Percentiles rank a stretch among this genome's conserved stretches.
These are phyloP conservation scores for Candida sp. DNA, from an alignment of 1,139 yeast genomes.

Conservation along the genomic window DNA sequence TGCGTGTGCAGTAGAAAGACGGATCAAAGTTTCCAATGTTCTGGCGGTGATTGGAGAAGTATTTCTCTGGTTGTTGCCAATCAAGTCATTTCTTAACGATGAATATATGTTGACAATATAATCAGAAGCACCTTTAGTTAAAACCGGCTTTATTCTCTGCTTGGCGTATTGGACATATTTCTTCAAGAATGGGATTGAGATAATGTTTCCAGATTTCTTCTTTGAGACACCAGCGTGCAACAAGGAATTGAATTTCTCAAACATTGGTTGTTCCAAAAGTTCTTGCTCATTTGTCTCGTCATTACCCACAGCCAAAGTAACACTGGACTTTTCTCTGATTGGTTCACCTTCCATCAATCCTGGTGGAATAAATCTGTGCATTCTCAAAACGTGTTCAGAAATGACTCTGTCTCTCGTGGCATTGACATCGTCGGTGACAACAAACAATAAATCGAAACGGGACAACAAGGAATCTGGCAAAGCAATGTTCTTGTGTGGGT, in stretches of 20 bases:
- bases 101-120: constrained; percentile 84
- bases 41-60: constrained; percentile 98
- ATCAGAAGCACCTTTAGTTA: constrained; percentile 80
- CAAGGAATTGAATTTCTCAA: constrained; percentile 82
- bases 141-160: constrained; percentile 81
- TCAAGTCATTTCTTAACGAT: constrained; percentile 80
- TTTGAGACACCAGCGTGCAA: constrained; percentile 79
- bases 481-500: constrained; percentile 96
- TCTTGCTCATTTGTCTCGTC: constrained; percentile 54
- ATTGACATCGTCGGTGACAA: constrained; percentile 94
- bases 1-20: constrained; percentile 97
- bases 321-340: constrained; percentile 72
- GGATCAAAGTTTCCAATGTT: constrained; percentile 95
- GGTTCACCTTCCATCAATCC: constrained; percentile 97
- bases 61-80: constrained; percentile 72
- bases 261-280: constrained; percentile 61
- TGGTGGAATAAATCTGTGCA: constrained; percentile 90
- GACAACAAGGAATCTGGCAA: constrained; percentile 95
- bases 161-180: constrained; percentile 96
- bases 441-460: constrained; percentile 94
- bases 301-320: constrained; percentile 83
- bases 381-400: constrained; percentile 93
- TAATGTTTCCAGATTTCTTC: constrained; percentile 61
- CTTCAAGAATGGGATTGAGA: constrained; percentile 85
- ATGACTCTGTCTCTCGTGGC: constrained; percentile 85